A percentile compares a stretch with the other conserved stretches of the same genome.
Evolutionary conservation across 2,329 filamentous ascomycete species (phyloP).

Genomic region (Pseudohalonectria lignicola): DNA sequence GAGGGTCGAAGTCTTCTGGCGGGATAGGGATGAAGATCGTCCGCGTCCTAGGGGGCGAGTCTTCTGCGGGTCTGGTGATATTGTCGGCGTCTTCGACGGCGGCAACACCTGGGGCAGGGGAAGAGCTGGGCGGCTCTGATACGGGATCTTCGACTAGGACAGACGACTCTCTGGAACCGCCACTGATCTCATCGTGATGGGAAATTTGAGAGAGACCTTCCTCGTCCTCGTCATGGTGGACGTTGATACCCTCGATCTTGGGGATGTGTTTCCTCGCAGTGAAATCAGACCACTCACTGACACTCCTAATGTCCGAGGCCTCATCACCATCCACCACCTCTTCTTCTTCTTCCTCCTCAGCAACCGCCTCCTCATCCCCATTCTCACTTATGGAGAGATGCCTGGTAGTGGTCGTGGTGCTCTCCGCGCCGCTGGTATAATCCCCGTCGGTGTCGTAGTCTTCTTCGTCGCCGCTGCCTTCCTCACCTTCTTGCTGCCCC

Average conservation of each 20-base stretch:
- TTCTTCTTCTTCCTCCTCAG: slow-evolving; percentile 33
- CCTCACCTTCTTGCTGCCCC: slow-evolving; percentile 21
- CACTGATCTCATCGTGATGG: no score
- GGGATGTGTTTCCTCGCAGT: slow-evolving; percentile 63
- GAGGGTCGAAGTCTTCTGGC: slow-evolving; percentile 77
- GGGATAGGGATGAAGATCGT: slow-evolving; percentile 68
- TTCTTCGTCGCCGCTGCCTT: slow-evolving; percentile 39
- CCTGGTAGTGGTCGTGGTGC: slow-evolving; percentile 60
- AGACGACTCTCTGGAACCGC: not conserved
- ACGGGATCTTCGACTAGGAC: not conserved
- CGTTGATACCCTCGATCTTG: slow-evolving; percentile 23
- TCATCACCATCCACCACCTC: slow-evolving; percentile 31
- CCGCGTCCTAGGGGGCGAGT: slow-evolving; percentile 41
- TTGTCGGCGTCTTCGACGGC: not conserved
- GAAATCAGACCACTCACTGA: slow-evolving; percentile 85
- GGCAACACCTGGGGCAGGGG: not conserved
- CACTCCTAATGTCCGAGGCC: slow-evolving; percentile 46
- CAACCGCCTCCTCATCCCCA: slow-evolving; percentile 29
- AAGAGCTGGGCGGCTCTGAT: not conserved
- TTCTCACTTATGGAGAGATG: slow-evolving; percentile 39
- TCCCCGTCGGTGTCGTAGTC: slow-evolving; percentile 63
- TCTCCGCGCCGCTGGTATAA: slow-evolving; percentile 80
- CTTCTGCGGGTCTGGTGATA: slow-evolving; percentile 10
- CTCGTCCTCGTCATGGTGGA: slow-evolving; percentile 18
- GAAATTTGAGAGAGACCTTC: slow-evolving; percentile 10